These are phyloP conservation scores for Tardiomyces depauwii DNA, from an alignment of 1,139 yeast species.

Conservation along the genomic window DNA sequence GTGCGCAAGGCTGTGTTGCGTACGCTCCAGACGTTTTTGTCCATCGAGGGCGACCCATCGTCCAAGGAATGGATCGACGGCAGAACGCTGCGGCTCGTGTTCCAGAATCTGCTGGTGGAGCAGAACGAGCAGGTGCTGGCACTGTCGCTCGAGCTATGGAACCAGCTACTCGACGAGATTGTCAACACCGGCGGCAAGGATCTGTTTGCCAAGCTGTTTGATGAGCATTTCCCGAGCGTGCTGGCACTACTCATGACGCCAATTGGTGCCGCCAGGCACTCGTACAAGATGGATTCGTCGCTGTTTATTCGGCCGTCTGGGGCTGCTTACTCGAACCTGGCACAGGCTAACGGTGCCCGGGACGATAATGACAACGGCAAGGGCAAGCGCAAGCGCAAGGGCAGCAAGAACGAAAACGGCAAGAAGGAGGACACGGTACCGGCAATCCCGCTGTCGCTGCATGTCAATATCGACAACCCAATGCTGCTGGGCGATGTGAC, in stretches of 20 bases:
- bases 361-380: slow-evolving; percentile 18
- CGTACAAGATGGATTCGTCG: slow-evolving; percentile 69
- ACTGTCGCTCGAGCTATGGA: slow-evolving; percentile 55
- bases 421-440: slow-evolving; percentile 7
- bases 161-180: slow-evolving; percentile 41
- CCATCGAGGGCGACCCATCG: slow-evolving; percentile 45
- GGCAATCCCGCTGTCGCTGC: slow-evolving; percentile 5
- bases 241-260: slow-evolving; percentile 79
- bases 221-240: slow-evolving; percentile 47
- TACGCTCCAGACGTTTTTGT: slow-evolving; percentile 67
- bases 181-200: slow-evolving; percentile 6
- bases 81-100: slow-evolving; percentile 58
- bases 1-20: slow-evolving; percentile 84
- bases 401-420: slow-evolving; percentile 12
- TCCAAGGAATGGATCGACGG: slow-evolving; percentile 68
- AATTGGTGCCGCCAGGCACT: slow-evolving; percentile 84
- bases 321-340: slow-evolving; percentile 25
- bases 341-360: slow-evolving; percentile 18
- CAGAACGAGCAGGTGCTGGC: slow-evolving; percentile 66
- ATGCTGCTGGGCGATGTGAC: slow-evolving; percentile 86
- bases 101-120: slow-evolving; percentile 82
- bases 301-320: slow-evolving; percentile 78
- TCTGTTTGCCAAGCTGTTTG: slow-evolving; percentile 19
- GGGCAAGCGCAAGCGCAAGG: slow-evolving; percentile 12
- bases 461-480: slow-evolving; percentile 83